Conservation (phyloP, 805 yeast genomes). For the Lachancea mirantina region DNA sequence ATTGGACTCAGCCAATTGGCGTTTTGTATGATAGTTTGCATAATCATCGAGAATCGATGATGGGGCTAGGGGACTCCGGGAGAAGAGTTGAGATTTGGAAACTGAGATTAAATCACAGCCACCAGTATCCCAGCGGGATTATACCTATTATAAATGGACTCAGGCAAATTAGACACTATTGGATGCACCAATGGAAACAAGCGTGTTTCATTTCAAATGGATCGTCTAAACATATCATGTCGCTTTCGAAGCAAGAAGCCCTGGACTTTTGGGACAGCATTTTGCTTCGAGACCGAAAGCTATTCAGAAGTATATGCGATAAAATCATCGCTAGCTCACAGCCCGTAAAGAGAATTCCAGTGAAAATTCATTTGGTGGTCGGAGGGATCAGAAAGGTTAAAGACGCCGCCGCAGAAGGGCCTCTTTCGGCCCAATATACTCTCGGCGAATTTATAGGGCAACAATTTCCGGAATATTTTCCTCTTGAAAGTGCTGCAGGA, state of each 20-base stretch:
- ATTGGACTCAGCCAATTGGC: slow-evolving; percentile 78
- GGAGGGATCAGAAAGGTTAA: slow-evolving; percentile 33
- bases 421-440: slow-evolving; percentile 16
- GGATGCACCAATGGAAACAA: slow-evolving; percentile 80
- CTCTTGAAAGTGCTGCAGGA: slow-evolving; percentile 29
- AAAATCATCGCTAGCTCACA: slow-evolving; percentile 8
- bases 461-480: slow-evolving; percentile 42
- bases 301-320: slow-evolving; percentile 18
- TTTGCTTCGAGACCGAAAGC: slow-evolving; percentile 18
- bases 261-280: slow-evolving; percentile 50
- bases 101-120: slow-evolving; percentile 35
- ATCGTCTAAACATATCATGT: slow-evolving; percentile 74
- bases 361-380: slow-evolving; percentile 40
- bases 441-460: slow-evolving; percentile 37
- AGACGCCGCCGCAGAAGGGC: slow-evolving; percentile 18
- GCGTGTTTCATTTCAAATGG: slow-evolving; percentile 71
- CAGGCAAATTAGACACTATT: slow-evolving; percentile 34
- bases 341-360: slow-evolving; percentile 37
- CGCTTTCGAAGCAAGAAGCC: slow-evolving; percentile 57
- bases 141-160: slow-evolving; percentile 36
- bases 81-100: slow-evolving; percentile 37
- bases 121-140: slow-evolving; percentile 39
- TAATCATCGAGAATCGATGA: too few relatives aligned
- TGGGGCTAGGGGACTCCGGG: slow-evolving; percentile 32
- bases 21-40: slow-evolving; percentile 50